Conservation (phyloP, 169 alveolate species). For the Cryptosporidium canis region DNA sequence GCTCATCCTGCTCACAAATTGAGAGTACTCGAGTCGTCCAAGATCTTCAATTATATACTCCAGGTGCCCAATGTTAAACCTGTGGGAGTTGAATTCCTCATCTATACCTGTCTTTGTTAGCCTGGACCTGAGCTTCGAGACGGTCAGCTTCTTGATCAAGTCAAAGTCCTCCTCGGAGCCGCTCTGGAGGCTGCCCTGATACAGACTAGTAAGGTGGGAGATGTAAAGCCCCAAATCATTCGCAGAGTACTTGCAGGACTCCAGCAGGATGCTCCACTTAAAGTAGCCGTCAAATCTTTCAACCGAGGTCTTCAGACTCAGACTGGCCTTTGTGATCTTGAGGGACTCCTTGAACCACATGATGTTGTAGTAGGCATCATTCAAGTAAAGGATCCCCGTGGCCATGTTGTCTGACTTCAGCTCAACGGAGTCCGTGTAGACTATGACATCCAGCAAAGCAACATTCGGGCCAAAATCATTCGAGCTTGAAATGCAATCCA, state of each 20-base stretch:
- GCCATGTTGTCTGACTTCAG: background rate
- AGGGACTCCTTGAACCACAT: background rate
- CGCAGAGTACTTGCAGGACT: slow-evolving; percentile 25
- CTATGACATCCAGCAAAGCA: slow-evolving; percentile 21
- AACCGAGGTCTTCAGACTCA: slow-evolving; percentile 8
- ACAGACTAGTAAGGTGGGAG: background rate
- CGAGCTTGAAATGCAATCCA: background rate
- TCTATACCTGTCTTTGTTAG: background rate
- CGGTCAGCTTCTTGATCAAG: background rate
- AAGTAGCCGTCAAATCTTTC: slow-evolving; percentile 8
- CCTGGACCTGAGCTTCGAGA: background rate
- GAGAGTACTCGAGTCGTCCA: background rate
- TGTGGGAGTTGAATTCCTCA: slow-evolving; percentile 8
- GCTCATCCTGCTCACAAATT: background rate
- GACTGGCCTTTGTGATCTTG: background rate
- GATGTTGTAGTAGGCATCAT: slow-evolving; percentile 18
- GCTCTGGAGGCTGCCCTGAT: background rate
- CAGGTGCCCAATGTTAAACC: background rate
- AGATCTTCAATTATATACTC: background rate
- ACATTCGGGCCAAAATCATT: slow-evolving; percentile 34
- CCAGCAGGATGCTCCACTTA: slow-evolving; percentile 35
- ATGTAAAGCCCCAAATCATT: slow-evolving; percentile 25
- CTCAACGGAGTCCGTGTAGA: background rate
- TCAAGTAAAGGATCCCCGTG: slow-evolving; percentile 5
- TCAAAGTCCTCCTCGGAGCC: background rate